Base-by-base conservation (phyloP, 306 rosid species). In the Cajanus cajan region DNA sequence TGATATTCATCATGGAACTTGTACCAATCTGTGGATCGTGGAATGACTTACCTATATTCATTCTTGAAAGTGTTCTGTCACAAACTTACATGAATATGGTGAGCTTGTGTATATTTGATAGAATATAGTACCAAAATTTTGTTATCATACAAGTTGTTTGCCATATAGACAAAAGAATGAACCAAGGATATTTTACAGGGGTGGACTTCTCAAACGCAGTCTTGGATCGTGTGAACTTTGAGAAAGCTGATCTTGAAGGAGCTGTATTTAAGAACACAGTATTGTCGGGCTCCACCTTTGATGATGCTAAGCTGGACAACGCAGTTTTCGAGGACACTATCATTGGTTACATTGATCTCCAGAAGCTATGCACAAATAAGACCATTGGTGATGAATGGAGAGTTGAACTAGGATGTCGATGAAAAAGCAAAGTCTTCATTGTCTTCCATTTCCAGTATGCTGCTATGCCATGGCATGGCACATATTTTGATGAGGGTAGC, bases 261-360 rank as follows among this genome's bases (percentile, higher is more conserved):
- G 98, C 97, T 78, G 72, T 84, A 37, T 95, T 95, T 50, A 87
- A 24, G 87, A 95, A 92, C 88, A 43, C 96, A 15, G 89, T 92
- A 11, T 73, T 92, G 80, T 95, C 98, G 6, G 98, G 98, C 34
- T 92, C 98, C 57, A 94, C 97, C 36, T 94, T 92, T 63, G 77
- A 88, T 64, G 88, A 88, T 25, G 98, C 98, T 25, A 85, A 88
- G 57, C 88, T 95, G 63, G 88, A 91, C 39, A 87, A 84, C 68
- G 98, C 86, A 24, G 86, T 81, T 72, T 95, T 92, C 73, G 98
- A 95, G 87, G 98, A 95, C 81, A 92, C 98, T 51, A 95, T 95
- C 67, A 90, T 95, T 79, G 98, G 97, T 65, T 95, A 92, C 83
- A 85, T 92, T 78, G 98, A 95, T 84, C 96, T 95, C 31, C 98